Evolutionary conservation across 163 green algal genomes (phyloP).

Genomic region (Volvox carteri): DNA sequence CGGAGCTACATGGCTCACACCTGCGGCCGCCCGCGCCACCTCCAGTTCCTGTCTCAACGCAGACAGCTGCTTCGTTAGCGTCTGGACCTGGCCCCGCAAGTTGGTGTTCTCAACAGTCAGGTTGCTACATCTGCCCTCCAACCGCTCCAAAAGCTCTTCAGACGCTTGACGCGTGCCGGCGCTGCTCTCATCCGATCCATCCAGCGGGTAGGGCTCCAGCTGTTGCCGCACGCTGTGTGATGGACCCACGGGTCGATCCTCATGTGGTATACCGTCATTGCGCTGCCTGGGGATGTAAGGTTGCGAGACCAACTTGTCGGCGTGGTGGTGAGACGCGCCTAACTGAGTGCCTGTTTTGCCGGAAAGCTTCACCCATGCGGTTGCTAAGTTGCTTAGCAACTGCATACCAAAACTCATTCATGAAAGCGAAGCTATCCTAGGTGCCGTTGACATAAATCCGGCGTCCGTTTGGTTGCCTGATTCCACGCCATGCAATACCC

Average conservation of each 20-base stretch:
- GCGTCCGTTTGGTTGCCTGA: no score
- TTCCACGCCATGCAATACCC: no score
- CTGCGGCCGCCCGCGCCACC: constrained; percentile 6
- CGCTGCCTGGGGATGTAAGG: background rate
- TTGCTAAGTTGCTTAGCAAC: no score
- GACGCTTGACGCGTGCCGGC: background rate
- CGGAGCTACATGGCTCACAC: background rate
- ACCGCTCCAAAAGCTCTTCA: constrained; percentile 18
- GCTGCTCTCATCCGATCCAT: background rate
- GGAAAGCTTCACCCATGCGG: no score
- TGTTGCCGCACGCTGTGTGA: constrained; percentile 11
- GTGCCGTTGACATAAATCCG: no score
- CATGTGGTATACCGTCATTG: constrained; percentile 13
- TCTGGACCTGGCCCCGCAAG: constrained; percentile 21
- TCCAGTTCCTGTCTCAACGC: constrained; percentile 26
- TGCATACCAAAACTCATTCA: no score
- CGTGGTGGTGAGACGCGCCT: no score
- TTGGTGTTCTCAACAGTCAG: constrained; percentile 45
- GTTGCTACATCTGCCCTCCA: constrained; percentile 28
- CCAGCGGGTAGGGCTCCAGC: background rate
- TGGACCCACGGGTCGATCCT: constrained; percentile 37
- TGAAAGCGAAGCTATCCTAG: no score
- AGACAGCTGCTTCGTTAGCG: constrained; percentile 24
- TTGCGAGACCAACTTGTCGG: background rate
- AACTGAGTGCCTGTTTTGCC: no score